Evolutionary conservation across 768 basidiomycete genomes (phyloP).

Genomic region (Coprinopsis marcescibilis): DNA sequence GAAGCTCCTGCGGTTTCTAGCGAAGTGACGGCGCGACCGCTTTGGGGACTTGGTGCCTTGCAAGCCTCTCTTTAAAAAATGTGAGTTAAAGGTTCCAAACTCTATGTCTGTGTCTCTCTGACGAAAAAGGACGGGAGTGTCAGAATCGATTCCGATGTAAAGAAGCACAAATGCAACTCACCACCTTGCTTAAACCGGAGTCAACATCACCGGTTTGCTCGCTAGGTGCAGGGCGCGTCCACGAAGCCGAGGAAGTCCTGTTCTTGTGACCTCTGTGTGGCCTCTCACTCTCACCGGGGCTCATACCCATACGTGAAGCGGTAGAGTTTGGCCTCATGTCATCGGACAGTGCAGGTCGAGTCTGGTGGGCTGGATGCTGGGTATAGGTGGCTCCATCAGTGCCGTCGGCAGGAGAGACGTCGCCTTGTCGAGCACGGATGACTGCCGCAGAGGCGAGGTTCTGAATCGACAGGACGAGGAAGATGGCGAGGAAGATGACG

Average conservation of each 20-base stretch:
- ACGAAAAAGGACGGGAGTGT: too few species aligned
- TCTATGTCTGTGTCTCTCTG: too few species aligned
- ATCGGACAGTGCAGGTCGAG: constrained; percentile 4
- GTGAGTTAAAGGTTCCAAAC: too few species aligned
- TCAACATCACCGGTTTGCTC: too few species aligned
- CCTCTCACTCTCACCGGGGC: neutral
- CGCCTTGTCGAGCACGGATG: neutral
- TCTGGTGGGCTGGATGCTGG: constrained; percentile 4
- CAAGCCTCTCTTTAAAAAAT: neutral
- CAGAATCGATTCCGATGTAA: too few species aligned
- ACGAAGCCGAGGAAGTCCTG: neutral
- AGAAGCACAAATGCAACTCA: too few species aligned
- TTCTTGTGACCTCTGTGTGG: neutral
- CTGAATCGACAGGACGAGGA: neutral
- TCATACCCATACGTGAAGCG: constrained; percentile 7
- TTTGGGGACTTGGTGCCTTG: neutral
- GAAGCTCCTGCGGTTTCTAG: neutral
- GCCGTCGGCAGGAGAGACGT: neutral
- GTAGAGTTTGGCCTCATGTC: neutral
- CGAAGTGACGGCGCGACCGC: neutral
- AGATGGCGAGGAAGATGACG: constrained; percentile 5
- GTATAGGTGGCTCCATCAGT: neutral
- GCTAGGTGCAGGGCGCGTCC: too few species aligned
- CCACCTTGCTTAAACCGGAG: too few species aligned
- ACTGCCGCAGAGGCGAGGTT: neutral